These are phyloP conservation scores for Cercophora samala DNA, from an alignment of 495 filamentous ascomycete species.

Conservation along the genomic window DNA sequence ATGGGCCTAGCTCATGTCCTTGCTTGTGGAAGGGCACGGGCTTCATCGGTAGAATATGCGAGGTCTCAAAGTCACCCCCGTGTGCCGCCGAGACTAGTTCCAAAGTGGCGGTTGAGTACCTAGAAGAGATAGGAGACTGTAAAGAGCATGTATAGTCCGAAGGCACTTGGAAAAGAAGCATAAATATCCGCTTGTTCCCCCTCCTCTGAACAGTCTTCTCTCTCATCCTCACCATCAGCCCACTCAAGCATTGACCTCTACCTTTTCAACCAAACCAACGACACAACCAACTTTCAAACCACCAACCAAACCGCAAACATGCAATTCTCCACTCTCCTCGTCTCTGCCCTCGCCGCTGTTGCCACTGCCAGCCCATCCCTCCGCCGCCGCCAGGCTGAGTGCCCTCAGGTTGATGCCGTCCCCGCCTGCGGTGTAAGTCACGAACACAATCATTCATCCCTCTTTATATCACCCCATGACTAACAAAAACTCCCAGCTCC, in stretches of 20 bases:
- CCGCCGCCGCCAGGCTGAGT: slow-evolving; percentile 12
- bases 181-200: slow-evolving; percentile 3
- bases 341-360: slow-evolving; percentile 12
- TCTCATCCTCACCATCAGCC: neutral
- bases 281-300: neutral
- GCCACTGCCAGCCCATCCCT: slow-evolving; percentile 12
- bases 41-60: neutral
- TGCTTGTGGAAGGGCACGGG: neutral
- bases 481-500: neutral
- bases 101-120: no score
- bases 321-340: slow-evolving; percentile 15
- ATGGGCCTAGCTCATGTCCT: neutral
- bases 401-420: slow-evolving; percentile 11
- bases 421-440: slow-evolving; percentile 15
- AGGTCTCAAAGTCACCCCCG: neutral
- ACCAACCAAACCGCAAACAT: slow-evolving; percentile 9
- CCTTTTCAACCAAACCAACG: neutral
- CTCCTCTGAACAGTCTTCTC: no score
- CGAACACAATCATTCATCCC: neutral
- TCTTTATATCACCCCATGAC: neutral
- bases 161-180: neutral
- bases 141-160: neutral
- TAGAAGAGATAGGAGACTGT: neutral
- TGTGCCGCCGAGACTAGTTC: neutral
- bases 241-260: neutral